Evolutionary conservation across 2,329 filamentous ascomycete genomes (phyloP).

Genomic region (Ramularia endophylla): DNA sequence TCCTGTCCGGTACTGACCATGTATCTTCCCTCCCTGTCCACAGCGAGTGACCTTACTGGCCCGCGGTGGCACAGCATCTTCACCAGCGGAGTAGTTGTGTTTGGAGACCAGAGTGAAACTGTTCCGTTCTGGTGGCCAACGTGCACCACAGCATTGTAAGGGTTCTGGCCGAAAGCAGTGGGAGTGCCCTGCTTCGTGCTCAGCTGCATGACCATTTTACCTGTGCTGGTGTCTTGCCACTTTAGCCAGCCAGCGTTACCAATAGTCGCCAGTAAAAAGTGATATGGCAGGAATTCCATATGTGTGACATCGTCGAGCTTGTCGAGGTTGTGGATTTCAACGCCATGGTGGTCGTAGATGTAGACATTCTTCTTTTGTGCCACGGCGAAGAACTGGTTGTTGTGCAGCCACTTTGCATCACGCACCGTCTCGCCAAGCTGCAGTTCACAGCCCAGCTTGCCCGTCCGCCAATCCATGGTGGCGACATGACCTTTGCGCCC

Average conservation of each 20-base stretch:
- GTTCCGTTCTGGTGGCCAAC: conserved; percentile 93
- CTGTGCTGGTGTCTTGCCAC: conserved; percentile 93
- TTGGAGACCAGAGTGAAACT: conserved; percentile 94
- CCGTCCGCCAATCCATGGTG: conserved; percentile 92
- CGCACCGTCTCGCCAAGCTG: conserved; percentile 86
- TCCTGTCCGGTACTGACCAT: conserved; percentile 95
- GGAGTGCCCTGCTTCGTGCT: conserved; percentile 80
- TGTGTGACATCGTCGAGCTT: conserved; percentile 88
- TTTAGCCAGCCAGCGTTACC: conserved; percentile 79
- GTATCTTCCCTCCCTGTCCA: conserved; percentile 87
- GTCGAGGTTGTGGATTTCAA: conserved; percentile 85
- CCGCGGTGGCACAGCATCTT: conserved; percentile 87
- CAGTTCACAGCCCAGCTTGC: conserved; percentile 84
- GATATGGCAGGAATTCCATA: conserved; percentile 94
- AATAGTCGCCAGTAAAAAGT: conserved; percentile 85
- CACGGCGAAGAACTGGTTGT: conserved; percentile 89
- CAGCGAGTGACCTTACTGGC: conserved; percentile 75
- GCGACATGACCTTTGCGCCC: conserved; percentile 93
- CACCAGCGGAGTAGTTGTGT: conserved; percentile 76
- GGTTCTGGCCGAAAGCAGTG: conserved; percentile 79
- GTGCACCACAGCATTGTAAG: conserved; percentile 85
- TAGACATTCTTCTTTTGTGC: conserved; percentile 96
- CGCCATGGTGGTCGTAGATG: conserved; percentile 87
- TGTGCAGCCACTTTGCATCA: conserved; percentile 88
- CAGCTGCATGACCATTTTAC: conserved; percentile 78